These are phyloP conservation scores for Neurospora tetraspora DNA, from an alignment of 495 filamentous ascomycete genomes.

Conservation along the genomic window DNA sequence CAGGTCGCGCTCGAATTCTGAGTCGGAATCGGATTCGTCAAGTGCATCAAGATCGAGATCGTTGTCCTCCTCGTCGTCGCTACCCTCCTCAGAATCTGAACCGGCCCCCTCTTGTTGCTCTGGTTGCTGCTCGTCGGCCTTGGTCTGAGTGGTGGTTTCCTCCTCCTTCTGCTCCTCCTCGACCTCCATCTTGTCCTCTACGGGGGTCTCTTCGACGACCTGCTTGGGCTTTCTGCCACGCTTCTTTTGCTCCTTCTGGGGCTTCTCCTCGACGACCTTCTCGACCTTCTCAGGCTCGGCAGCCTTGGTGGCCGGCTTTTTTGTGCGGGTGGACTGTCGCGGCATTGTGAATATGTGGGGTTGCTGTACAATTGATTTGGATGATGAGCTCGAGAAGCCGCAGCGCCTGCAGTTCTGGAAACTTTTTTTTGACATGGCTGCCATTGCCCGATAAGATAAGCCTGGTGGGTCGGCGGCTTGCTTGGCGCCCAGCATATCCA, in stretches of 20 bases:
- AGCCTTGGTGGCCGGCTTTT: conserved; percentile 19
- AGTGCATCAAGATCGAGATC: conserved; percentile 21
- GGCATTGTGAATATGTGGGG: not conserved
- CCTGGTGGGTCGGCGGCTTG: not conserved
- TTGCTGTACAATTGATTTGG: conserved; percentile 7
- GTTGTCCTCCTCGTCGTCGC: conserved; percentile 27
- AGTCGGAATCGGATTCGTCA: conserved; percentile 29
- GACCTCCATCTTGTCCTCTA: conserved; percentile 16
- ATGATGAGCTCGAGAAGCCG: conserved; percentile 1
- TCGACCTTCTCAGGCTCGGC: conserved; percentile 4
- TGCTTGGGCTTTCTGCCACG: conserved; percentile 37
- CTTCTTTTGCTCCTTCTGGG: conserved; percentile 51
- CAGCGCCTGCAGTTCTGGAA: conserved; percentile 6
- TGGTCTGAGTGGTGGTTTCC: conserved; percentile 15
- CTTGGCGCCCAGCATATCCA: not conserved
- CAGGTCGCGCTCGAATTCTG: conserved; percentile 22
- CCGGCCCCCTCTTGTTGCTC: conserved; percentile 15
- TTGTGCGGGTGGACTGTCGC: conserved; percentile 7
- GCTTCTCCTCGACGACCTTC: conserved; percentile 43
- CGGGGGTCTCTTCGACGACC: conserved; percentile 11
- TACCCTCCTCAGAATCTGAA: conserved; percentile 26
- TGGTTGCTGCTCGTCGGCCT: conserved; percentile 29
- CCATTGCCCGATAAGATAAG: conserved; percentile 24
- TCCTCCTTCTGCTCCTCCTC: conserved; percentile 9
- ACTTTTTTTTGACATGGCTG: conserved; percentile 18